Base-by-base conservation (phyloP, 805 yeast genomes). In the Nematodospora valgi region DNA sequence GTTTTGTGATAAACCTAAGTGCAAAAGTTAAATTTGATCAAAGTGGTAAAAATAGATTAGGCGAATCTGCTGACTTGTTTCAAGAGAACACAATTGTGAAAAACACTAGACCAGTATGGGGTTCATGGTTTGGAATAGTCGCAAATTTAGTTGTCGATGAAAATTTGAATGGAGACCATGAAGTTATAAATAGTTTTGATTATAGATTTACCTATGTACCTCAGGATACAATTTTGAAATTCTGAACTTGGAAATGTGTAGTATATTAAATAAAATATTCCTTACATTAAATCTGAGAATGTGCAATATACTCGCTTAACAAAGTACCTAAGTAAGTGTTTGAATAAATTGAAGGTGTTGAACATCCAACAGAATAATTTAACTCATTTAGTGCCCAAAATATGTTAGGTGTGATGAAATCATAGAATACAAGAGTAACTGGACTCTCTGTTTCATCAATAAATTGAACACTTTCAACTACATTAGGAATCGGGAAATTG, bases 401-500 rank as follows among this genome's bases (percentile, higher is more conserved):
- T 10, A 68, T 45, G 35, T 65, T 61, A n/a, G 57, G 48, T 5
- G 58, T 45, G 23, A 91, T 74, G 54, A 88, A 93, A 47, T 81
- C 84, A 55, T 86, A 83, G 56, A 82, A 89, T 0, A 91, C 77
- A 19, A 89, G 71, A 49, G 87, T 89, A 5, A 84, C 79, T 5
- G 29, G 27, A 1, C 50, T 34, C 3, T 59, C 57, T 3, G 31
- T 46, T 2, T 37, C 51, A 3, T 53, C 49, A 6, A 39, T 18
- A 4, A 64, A 39, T 34, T 58, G 74, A 38, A 51, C 58, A 0
- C 83, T 62, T 45, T 76, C 82, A 18, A 91, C 76, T 9, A 86
- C 94, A 49, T 87, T 89, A 7, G 98, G 96, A 3, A 87, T 67
- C 6, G 70, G 73, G 54, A 72, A 81, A 38, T 70, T 63, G 0